Evolutionary conservation across 441 rosid genomes (phyloP).

Genomic region (Erodium texanum): DNA sequence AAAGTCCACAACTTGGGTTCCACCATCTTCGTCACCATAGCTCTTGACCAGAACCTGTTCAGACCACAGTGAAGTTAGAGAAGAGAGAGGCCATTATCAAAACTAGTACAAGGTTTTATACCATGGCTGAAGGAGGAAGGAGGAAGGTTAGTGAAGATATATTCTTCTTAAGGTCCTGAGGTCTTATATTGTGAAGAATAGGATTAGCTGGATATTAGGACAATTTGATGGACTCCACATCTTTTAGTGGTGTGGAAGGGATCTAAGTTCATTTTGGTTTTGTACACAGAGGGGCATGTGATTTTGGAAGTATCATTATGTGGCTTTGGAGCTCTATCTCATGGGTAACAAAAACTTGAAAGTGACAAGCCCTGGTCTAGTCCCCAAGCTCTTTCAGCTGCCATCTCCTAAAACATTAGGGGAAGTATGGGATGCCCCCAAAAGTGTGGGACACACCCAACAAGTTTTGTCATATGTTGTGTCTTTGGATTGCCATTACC

Average conservation of each 20-base stretch:
- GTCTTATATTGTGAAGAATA: background rate
- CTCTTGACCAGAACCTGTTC: constrained; percentile 51
- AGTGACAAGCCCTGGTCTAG: background rate
- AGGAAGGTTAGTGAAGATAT: background rate
- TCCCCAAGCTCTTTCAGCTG: background rate
- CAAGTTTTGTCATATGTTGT: background rate
- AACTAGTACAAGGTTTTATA: background rate
- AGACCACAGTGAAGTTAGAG: background rate
- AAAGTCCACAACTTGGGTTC: constrained; percentile 34
- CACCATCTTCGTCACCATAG: constrained; percentile 32
- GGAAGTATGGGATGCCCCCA: background rate
- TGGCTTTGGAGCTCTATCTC: background rate
- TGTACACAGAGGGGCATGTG: background rate
- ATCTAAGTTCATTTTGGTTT: background rate
- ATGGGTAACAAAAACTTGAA: background rate
- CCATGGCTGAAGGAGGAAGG: background rate
- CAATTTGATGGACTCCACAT: background rate
- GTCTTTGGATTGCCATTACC: too few species aligned
- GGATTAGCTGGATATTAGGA: background rate
- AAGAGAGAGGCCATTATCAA: background rate
- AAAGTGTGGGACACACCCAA: constrained; percentile 1
- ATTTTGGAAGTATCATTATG: constrained; percentile 4
- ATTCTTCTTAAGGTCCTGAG: background rate
- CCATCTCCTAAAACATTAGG: background rate
- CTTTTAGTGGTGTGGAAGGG: background rate